A percentile compares a stretch with the other conserved stretches of the same genome.
Evolutionary conservation across 345 rosid genomes (phyloP).

Genomic region (Eutrema yunnanense): DNA sequence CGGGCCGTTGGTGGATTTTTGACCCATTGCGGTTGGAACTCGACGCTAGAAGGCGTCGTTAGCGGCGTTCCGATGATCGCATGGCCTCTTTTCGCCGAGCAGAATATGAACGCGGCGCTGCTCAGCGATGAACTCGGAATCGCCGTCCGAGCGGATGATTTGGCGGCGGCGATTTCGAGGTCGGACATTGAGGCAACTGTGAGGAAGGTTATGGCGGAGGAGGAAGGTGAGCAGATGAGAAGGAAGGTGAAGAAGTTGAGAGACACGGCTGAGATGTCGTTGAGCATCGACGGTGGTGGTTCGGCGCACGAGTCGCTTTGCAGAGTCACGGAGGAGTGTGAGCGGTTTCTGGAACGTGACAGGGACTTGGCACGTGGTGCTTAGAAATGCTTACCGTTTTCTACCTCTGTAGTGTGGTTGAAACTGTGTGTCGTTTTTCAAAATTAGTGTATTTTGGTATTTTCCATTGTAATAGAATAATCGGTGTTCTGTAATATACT

Average conservation of each 20-base stretch:
- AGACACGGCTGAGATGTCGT: slow-evolving; percentile 27
- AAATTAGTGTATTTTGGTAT: neutral
- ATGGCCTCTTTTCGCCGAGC: slow-evolving; percentile 56
- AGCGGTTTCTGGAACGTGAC: slow-evolving; percentile 2
- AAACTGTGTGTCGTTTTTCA: neutral
- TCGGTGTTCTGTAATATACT: neutral
- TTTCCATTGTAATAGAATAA: neutral
- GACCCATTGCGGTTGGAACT: slow-evolving; percentile 80
- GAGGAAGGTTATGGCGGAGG: slow-evolving; percentile 40
- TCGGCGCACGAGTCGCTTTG: slow-evolving; percentile 22
- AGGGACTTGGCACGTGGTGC: slow-evolving; percentile 27
- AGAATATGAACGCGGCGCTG: slow-evolving; percentile 44
- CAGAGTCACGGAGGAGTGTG: slow-evolving; percentile 20
- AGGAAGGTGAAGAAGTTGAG: slow-evolving; percentile 33
- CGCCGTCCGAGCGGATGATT: slow-evolving; percentile 31
- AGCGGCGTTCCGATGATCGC: slow-evolving; percentile 51
- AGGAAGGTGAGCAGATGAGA: slow-evolving; percentile 40
- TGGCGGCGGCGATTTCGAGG: slow-evolving; percentile 25
- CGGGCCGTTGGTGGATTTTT: slow-evolving; percentile 59
- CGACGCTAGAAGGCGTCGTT: slow-evolving; percentile 44
- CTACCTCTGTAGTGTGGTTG: neutral
- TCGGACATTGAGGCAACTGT: slow-evolving; percentile 42
- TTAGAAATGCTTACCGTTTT: slow-evolving; percentile 6
- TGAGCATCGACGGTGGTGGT: slow-evolving; percentile 21
- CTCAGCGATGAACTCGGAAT: slow-evolving; percentile 43